Conservation (phyloP, 768 basidiomycete genomes). For the Filobasidium wieringae region DNA sequence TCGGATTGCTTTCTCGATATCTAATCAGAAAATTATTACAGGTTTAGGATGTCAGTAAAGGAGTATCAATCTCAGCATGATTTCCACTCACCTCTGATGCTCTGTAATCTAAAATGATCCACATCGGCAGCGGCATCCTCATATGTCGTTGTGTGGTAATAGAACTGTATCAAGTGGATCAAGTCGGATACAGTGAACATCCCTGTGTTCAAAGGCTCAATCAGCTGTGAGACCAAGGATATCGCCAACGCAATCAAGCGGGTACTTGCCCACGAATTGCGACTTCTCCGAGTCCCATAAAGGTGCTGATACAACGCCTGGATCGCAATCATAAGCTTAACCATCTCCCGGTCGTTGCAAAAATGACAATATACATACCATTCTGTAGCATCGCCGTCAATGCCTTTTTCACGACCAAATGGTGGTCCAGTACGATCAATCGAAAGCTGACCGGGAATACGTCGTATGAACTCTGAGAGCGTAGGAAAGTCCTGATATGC, state of each 20-base stretch:
- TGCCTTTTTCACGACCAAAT: constrained; percentile 90
- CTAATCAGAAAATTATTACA: constrained; percentile 42
- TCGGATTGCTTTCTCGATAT: constrained; percentile 82
- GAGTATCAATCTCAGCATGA: neutral
- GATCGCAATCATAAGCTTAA: neutral
- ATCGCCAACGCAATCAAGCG: neutral
- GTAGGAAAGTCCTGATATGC: constrained; percentile 67
- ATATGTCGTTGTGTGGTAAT: constrained; percentile 72
- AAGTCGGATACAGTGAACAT: constrained; percentile 99
- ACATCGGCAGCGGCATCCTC: constrained; percentile 82
- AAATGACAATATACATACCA: constrained; percentile 31
- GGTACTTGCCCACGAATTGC: constrained; percentile 52
- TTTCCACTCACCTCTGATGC: constrained; percentile 59
- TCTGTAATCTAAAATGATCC: constrained; percentile 78
- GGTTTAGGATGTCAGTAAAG: neutral
- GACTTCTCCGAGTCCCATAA: constrained; percentile 94
- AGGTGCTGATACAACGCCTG: constrained; percentile 95
- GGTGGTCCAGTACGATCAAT: constrained; percentile 90
- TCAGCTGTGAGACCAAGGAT: neutral
- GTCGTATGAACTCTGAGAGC: constrained; percentile 78
- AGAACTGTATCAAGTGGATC: constrained; percentile 97
- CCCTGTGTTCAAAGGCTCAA: constrained; percentile 41
- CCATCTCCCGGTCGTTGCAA: neutral
- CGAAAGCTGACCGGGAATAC: constrained; percentile 95
- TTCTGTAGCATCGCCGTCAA: constrained; percentile 61